Base-by-base conservation (phyloP, 805 yeast genomes). In the Tanozyma kutaoensis region DNA sequence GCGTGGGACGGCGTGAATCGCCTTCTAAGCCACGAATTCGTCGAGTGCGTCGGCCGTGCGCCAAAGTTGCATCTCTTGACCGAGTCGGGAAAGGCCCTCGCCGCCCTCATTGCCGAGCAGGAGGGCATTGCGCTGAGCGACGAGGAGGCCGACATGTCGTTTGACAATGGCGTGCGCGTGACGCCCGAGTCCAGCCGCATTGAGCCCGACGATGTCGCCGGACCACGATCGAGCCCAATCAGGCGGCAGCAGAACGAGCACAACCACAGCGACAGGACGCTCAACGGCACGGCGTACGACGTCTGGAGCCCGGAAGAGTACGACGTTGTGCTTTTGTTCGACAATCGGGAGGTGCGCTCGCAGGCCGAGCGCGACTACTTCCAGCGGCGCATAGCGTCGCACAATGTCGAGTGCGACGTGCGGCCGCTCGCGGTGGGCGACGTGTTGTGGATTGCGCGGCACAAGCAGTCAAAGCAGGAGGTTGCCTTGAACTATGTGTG, bases 401-500 rank as follows among this genome's bases (percentile, higher is more conserved):
- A 57, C 8, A 75, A 73, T 0, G 56, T 78, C 1, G 47, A 52
- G 3, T 57, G 69, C 17, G 75, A 69, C 13, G 67, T 65, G 1
- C 48, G 69, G 25, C 57, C 80, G 1, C 56, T 91, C 16, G 55
- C 91, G 0, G 69, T 86, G 3, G 97, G 98, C 5, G 99, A 91
- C 54, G 76, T 77, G 1, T 35, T 78, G 8, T 91, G 97, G 98
- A 62, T 85, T 3, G 98, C 95, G 0, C 64, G 66, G 30, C 67
- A 84, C 41, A 66, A 56, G 28, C 38, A 33, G 0, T 66, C 80
- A 0, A 62, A 66, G 1, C 64, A 66, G 28, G 75, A 75, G 29
- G 82, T 75, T 4, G 76, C 81, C 1, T 51, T 91, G 12, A 79
- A 88, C 45, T 75, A 71, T 34, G 77, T 91, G n/a, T 66, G 88